Conservation (phyloP, 768 basidiomycete genomes). For the Arthromyces matolae region DNA sequence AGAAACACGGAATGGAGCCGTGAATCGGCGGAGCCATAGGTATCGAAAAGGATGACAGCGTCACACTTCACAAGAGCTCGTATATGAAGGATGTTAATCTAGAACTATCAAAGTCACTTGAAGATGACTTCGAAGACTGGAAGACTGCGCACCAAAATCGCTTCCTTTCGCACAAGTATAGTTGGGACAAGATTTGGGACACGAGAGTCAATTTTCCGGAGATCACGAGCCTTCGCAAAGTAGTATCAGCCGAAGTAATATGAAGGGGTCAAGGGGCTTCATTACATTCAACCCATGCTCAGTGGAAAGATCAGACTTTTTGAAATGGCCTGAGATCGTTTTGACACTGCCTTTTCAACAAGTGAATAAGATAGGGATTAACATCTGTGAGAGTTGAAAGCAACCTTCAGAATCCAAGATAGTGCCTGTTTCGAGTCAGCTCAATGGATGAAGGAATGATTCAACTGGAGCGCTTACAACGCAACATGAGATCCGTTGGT, state of each 20-base stretch:
- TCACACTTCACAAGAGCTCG: constrained; percentile 93
- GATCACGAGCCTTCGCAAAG: constrained; percentile 75
- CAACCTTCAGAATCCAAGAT: constrained; percentile 80
- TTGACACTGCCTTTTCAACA: constrained; percentile 67
- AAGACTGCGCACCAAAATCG: constrained; percentile 71
- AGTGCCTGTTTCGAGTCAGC: constrained; percentile 55
- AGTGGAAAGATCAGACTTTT: constrained; percentile 81
- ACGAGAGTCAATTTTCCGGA: constrained; percentile 94
- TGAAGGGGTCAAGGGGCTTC: constrained; percentile 16
- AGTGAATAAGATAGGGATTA: constrained; percentile 4
- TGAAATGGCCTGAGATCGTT: constrained; percentile 86
- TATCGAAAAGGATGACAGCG: constrained; percentile 87
- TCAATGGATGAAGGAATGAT: constrained; percentile 11
- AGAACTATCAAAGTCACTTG: constrained; percentile 3
- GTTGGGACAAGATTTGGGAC: constrained; percentile 94
- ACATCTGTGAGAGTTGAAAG: constrained; percentile 2
- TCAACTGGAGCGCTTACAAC: constrained; percentile 57
- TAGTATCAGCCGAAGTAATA: constrained; percentile 17
- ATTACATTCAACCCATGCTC: constrained; percentile 90
- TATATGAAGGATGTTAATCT: constrained; percentile 94
- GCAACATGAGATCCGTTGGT: constrained; percentile 85
- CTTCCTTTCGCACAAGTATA: constrained; percentile 84
- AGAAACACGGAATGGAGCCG: constrained; percentile 82
- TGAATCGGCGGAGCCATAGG: constrained; percentile 84
- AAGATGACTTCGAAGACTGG: not conserved